These are phyloP conservation scores for Aspergillus unguis DNA, from an alignment of 2,329 filamentous ascomycete genomes.

Conservation along the genomic window DNA sequence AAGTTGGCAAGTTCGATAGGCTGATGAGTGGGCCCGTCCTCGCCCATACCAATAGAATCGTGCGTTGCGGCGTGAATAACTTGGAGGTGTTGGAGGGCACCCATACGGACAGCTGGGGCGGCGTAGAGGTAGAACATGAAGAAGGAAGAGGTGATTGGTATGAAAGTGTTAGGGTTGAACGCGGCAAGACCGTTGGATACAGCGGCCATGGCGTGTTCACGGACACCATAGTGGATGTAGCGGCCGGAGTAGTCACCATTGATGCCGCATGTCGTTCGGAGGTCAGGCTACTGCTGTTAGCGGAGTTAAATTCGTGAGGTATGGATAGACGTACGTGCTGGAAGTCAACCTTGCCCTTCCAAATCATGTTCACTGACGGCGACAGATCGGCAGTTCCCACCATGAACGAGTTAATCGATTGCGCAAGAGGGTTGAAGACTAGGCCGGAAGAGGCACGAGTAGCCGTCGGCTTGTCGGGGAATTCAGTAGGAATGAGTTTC, in stretches of 20 bases:
- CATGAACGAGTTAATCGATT: conserved; percentile 49
- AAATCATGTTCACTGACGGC: conserved; percentile 56
- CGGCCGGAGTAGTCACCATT: conserved; percentile 53
- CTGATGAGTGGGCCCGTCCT: conserved; percentile 63
- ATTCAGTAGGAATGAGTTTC: conserved; percentile 47
- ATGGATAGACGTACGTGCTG: conserved; percentile 40
- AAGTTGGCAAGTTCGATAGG: conserved; percentile 57
- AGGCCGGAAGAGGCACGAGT: conserved; percentile 49
- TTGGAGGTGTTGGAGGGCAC: conserved; percentile 54
- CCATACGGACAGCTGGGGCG: conserved; percentile 60
- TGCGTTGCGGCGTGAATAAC: conserved; percentile 61
- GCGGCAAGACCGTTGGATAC: conserved; percentile 75
- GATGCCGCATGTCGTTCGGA: conserved; percentile 27
- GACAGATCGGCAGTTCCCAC: conserved; percentile 55
- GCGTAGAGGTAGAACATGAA: conserved; percentile 63
- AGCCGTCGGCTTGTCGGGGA: conserved; percentile 51
- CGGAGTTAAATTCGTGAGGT: not conserved
- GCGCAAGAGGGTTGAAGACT: conserved; percentile 53
- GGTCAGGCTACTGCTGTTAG: conserved; percentile 25
- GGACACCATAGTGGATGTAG: conserved; percentile 58
- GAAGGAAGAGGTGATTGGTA: conserved; percentile 58
- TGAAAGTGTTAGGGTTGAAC: conserved; percentile 53
- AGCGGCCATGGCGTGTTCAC: conserved; percentile 65
- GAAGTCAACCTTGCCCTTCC: conserved; percentile 52
- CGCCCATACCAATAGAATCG: conserved; percentile 58